Evolutionary conservation across 169 alveolate species (phyloP).

Genomic region (Amoebophrya sp.): DNA sequence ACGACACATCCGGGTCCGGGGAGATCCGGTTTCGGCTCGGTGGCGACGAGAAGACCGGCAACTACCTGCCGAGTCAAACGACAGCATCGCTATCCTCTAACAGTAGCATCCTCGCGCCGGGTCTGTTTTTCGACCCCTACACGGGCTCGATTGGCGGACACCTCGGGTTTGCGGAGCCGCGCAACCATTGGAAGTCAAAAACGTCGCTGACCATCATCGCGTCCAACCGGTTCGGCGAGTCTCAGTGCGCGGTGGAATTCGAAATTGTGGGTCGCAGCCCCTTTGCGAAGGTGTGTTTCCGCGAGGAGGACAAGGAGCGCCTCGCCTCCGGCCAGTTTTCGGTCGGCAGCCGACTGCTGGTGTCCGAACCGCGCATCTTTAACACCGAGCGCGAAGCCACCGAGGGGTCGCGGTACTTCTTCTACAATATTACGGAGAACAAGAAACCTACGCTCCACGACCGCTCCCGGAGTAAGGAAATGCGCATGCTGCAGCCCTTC

Average conservation of each 20-base stretch:
- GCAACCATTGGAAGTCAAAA: neutral
- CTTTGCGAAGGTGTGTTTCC: neutral
- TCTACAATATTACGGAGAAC: neutral
- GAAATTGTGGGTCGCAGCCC: neutral
- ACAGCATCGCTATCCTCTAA: neutral
- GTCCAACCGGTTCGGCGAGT: neutral
- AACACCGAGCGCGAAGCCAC: neutral
- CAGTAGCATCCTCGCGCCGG: neutral
- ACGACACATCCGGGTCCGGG: neutral
- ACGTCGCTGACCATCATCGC: neutral
- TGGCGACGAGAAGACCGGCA: neutral
- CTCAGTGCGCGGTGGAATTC: neutral
- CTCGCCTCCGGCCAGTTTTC: neutral
- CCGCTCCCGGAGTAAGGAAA: no score
- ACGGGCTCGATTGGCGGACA: neutral
- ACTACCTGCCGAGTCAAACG: neutral
- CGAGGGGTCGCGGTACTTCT: neutral
- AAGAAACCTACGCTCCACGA: no score
- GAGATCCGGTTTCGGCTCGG: neutral
- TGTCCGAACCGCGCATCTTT: neutral
- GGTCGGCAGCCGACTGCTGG: neutral
- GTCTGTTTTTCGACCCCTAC: neutral
- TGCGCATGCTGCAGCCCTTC: no score
- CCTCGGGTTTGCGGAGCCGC: neutral
- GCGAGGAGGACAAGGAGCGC: neutral